Evolutionary conservation across 75 land plant species (phyloP).

Genomic region (Cunninghamia lanceolata): DNA sequence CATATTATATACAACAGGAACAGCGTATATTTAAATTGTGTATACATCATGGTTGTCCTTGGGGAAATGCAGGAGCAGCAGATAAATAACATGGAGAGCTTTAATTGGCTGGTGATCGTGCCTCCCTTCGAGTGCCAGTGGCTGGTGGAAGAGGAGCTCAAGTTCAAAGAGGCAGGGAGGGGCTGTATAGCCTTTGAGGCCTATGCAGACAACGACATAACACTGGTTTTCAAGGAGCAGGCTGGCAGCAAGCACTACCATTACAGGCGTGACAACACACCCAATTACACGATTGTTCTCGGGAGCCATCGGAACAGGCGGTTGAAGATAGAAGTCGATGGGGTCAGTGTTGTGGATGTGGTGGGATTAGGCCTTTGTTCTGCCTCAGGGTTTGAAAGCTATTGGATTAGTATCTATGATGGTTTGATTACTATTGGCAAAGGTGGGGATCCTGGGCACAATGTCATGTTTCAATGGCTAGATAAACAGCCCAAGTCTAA

Average conservation of each 20-base stretch:
- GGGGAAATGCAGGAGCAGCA: slow-evolving; percentile 2
- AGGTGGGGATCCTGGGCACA: slow-evolving; percentile 87
- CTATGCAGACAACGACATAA: slow-evolving; percentile 89
- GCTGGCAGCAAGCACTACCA: slow-evolving; percentile 85
- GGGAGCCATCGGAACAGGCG: slow-evolving; percentile 89
- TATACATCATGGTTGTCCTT: not conserved
- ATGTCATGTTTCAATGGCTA: slow-evolving; percentile 69
- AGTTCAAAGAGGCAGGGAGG: slow-evolving; percentile 78
- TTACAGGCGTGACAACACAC: slow-evolving; percentile 76
- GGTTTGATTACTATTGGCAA: slow-evolving; percentile 78
- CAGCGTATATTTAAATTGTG: not conserved
- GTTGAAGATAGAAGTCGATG: slow-evolving; percentile 75
- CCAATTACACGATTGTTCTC: slow-evolving; percentile 86
- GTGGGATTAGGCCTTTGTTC: slow-evolving; percentile 67
- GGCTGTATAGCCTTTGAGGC: slow-evolving; percentile 98
- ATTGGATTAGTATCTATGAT: slow-evolving; percentile 90
- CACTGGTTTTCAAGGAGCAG: slow-evolving; percentile 86
- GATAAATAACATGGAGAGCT: not conserved
- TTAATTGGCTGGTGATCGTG: slow-evolving; percentile 46
- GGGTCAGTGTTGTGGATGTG: slow-evolving; percentile 80
- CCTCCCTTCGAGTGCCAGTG: slow-evolving; percentile 96
- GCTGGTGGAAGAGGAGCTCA: slow-evolving; percentile 61
- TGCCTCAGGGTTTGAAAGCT: slow-evolving; percentile 78
- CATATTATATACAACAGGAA: not conserved
- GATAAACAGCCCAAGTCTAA: slow-evolving; percentile 66